Percentiles rank a stretch among this genome's conserved stretches.
phyloP scores from a whole-genome alignment of 2,329 filamentous ascomycete species.

The Aurifilum marmelostoma region DNA sequence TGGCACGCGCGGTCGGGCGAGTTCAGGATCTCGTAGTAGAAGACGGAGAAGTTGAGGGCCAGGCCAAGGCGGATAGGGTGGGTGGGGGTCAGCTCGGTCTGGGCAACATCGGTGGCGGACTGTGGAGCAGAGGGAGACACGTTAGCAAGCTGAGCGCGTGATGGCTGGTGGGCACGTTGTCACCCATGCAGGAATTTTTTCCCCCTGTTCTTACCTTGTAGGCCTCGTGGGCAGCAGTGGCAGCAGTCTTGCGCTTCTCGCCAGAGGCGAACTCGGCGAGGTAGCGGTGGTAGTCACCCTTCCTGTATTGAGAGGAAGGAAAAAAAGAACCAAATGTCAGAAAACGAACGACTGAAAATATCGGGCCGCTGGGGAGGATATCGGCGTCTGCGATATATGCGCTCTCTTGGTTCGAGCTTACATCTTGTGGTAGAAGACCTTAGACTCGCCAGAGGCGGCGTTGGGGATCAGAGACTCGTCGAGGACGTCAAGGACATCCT shows the following conservation, averaged over 20 bases:
- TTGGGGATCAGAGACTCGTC: conserved; percentile 93
- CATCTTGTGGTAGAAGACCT: conserved; percentile 99
- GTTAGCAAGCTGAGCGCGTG: conserved; percentile 21
- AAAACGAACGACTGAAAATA: background rate
- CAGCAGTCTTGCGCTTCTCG: conserved; percentile 88
- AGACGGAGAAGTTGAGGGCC: conserved; percentile 98
- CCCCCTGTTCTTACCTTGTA: conserved; percentile 76
- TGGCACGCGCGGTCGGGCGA: conserved; percentile 97
- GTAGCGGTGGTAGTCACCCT: conserved; percentile 96
- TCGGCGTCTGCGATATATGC: background rate
- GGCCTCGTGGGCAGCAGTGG: conserved; percentile 86
- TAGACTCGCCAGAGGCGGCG: conserved; percentile 95
- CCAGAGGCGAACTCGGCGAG: conserved; percentile 91
- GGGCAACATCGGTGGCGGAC: conserved; percentile 91
- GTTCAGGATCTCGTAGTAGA: conserved; percentile 99
- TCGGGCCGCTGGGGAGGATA: no score
- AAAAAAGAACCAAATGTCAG: conserved; percentile 21
- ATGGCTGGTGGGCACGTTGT: background rate
- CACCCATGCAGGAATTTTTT: background rate
- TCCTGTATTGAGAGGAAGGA: conserved; percentile 59
- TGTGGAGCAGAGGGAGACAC: conserved; percentile 54
- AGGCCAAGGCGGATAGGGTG: conserved; percentile 98
- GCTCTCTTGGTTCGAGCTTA: conserved; percentile 53
- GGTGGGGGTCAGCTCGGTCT: conserved; percentile 95
- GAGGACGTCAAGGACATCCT: conserved; percentile 94